These are phyloP conservation scores for Aureobasidium mangrovei DNA, from an alignment of 2,329 filamentous ascomycete species.

Conservation along the genomic window DNA sequence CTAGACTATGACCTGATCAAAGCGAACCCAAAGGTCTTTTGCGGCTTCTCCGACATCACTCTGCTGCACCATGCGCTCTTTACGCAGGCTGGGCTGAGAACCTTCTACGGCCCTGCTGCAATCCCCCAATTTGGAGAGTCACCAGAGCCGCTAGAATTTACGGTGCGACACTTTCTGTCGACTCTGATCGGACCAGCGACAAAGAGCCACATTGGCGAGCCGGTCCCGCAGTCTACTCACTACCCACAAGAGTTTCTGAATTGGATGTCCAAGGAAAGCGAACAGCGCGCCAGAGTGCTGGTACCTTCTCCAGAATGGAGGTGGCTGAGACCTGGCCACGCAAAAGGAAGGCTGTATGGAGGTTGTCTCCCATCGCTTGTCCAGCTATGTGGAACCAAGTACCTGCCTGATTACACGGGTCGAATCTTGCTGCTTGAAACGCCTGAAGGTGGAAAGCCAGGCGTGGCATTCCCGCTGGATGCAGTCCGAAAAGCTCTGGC, in stretches of 20 bases:
- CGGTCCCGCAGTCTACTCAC: neutral
- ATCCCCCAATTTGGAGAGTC: slow-evolving; percentile 22
- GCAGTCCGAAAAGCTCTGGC: neutral
- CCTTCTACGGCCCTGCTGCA: slow-evolving; percentile 25
- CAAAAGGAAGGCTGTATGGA: slow-evolving; percentile 4
- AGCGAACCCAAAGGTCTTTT: slow-evolving; percentile 27
- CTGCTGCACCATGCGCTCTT: slow-evolving; percentile 23
- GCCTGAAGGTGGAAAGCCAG: slow-evolving; percentile 9
- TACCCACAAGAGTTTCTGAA: slow-evolving; percentile 8
- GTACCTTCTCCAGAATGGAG: slow-evolving; percentile 8
- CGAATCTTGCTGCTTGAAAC: slow-evolving; percentile 12
- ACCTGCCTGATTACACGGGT: slow-evolving; percentile 6
- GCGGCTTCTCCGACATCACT: slow-evolving; percentile 27
- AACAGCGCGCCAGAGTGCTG: neutral
- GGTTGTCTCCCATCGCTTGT: slow-evolving; percentile 15
- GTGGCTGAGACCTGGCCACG: slow-evolving; percentile 16
- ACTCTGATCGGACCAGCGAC: neutral
- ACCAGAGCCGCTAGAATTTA: slow-evolving; percentile 18
- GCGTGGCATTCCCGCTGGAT: neutral
- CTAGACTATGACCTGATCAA: slow-evolving; percentile 25
- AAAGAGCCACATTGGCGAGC: neutral
- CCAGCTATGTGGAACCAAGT: slow-evolving; percentile 6
- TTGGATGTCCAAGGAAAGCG: neutral
- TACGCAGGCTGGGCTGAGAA: slow-evolving; percentile 18
- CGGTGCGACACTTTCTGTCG: slow-evolving; percentile 17